Evolutionary conservation across 371 early-diverging fungal genomes (phyloP).

Genomic region (Mucor velutinosus): DNA sequence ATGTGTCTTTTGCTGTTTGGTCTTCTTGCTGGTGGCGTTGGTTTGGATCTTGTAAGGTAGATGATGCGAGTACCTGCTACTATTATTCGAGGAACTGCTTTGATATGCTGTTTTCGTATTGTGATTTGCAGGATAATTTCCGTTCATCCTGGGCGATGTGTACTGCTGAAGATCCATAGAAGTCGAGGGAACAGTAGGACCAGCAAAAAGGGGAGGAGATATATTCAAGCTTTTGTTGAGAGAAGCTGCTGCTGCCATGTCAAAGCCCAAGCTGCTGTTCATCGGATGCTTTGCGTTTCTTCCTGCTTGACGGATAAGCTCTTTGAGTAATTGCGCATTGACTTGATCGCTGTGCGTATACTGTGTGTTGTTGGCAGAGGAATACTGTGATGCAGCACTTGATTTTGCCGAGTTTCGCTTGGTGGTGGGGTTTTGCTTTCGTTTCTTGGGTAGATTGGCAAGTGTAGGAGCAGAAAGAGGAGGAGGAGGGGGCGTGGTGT

Average conservation of each 20-base stretch:
- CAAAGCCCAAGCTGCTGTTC: not conserved
- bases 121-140: slow-evolving; percentile 5
- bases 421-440: not conserved
- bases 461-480: too few relatives aligned
- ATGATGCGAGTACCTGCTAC: not conserved
- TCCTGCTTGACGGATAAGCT: slow-evolving; percentile 17
- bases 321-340: slow-evolving; percentile 17
- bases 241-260: not conserved
- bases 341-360: slow-evolving; percentile 13
- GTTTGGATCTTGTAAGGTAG: not conserved
- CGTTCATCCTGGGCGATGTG: not conserved
- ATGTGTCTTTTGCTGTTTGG: not conserved
- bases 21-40: not conserved
- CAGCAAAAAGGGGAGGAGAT: not conserved
- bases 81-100: not conserved
- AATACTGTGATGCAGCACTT: not conserved
- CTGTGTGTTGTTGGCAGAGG: not conserved
- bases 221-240: not conserved
- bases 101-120: not conserved
- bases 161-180: not conserved
- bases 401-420: not conserved
- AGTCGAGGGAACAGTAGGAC: too few relatives aligned
- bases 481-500: not conserved
- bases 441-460: not conserved
- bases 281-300: not conserved